Conservation (phyloP, 2,329 filamentous ascomycete genomes). For the Neocucurbitaria cava region DNA sequence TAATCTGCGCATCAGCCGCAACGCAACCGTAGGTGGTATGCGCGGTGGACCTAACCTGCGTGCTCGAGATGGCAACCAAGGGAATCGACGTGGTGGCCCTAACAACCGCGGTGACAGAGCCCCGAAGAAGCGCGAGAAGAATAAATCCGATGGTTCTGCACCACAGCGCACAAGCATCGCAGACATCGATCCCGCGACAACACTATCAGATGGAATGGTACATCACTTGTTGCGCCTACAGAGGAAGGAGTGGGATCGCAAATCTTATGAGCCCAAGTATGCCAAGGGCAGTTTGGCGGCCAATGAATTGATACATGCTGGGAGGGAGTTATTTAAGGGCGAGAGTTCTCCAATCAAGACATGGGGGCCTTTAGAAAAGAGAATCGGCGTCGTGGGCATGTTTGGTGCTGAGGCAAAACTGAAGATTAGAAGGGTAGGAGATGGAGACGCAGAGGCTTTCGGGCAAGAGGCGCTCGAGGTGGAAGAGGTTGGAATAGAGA, state of each 20-base stretch:
- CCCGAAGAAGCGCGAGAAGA: constrained; percentile 31
- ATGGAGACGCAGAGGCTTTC: constrained; percentile 28
- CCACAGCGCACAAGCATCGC: constrained; percentile 4
- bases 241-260: constrained; percentile 44
- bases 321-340: constrained; percentile 42
- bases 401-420: constrained; percentile 38
- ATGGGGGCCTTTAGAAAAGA: constrained; percentile 37
- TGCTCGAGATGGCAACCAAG: constrained; percentile 23
- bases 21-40: constrained; percentile 11
- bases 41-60: constrained; percentile 36
- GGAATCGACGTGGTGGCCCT: constrained; percentile 2
- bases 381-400: constrained; percentile 43
- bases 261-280: constrained; percentile 46
- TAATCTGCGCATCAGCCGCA: constrained; percentile 26
- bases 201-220: constrained; percentile 39
- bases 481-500: neutral
- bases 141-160: constrained; percentile 3
- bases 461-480: constrained; percentile 19
- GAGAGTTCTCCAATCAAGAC: constrained; percentile 40
- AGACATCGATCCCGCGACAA: constrained; percentile 19
- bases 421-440: constrained; percentile 31
- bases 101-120: constrained; percentile 16
- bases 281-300: constrained; percentile 40
- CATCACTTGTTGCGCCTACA: constrained; percentile 44
- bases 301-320: constrained; percentile 39